Conservation (phyloP, 129 eudicot species). For the Lonicera japonica region DNA sequence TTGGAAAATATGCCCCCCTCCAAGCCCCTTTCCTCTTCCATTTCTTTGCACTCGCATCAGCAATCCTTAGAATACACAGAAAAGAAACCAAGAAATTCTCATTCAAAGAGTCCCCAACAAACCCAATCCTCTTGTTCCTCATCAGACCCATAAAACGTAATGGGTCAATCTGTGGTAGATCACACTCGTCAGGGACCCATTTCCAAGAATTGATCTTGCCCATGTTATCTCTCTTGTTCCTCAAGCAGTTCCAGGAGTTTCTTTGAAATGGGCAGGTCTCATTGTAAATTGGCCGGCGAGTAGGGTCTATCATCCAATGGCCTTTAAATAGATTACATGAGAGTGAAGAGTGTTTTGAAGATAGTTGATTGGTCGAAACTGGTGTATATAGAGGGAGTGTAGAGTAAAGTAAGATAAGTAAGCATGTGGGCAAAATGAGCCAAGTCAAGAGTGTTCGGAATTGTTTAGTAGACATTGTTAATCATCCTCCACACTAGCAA, state of each 20-base stretch:
- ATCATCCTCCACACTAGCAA: not conserved
- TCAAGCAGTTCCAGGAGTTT: slow-evolving; percentile 66
- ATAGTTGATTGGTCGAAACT: slow-evolving; percentile 2
- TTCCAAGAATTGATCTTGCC: slow-evolving; percentile 75
- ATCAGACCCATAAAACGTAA: slow-evolving; percentile 44
- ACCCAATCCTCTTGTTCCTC: slow-evolving; percentile 68
- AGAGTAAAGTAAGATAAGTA: slow-evolving; percentile 51
- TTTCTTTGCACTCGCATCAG: slow-evolving; percentile 71
- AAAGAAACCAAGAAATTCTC: slow-evolving; percentile 81
- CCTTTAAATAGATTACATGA: slow-evolving; percentile 64
- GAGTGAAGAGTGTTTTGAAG: slow-evolving; percentile 17
- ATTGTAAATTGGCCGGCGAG: slow-evolving; percentile 56
- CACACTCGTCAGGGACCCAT: slow-evolving; percentile 79
- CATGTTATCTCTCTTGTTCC: slow-evolving; percentile 56
- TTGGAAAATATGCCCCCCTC: slow-evolving; percentile 81
- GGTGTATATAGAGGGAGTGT: slow-evolving; percentile 43
- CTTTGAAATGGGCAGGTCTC: slow-evolving; percentile 70
- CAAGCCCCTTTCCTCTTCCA: slow-evolving; percentile 97
- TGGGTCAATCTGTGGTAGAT: slow-evolving; percentile 53
- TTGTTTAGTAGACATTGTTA: slow-evolving; percentile 37
- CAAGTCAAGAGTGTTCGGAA: slow-evolving; percentile 37
- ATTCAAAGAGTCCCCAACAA: slow-evolving; percentile 90
- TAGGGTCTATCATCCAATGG: slow-evolving; percentile 62
- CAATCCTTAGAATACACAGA: slow-evolving; percentile 65
- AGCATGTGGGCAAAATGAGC: slow-evolving; percentile 37